Evolutionary conservation across 140 eudicot genomes (phyloP).

Genomic region (Cichorium intybus): DNA sequence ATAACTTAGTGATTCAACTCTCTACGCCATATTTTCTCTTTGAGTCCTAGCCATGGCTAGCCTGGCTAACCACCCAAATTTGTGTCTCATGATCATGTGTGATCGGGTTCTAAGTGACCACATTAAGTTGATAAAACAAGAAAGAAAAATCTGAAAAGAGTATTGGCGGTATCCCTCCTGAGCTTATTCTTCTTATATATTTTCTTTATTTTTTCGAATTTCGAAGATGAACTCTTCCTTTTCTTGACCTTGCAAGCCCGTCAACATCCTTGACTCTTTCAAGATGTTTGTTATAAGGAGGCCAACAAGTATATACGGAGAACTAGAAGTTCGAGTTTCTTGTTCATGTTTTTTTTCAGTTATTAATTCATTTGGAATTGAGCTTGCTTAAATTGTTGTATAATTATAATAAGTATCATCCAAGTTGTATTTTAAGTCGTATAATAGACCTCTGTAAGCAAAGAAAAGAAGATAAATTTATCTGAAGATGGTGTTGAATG

Average conservation of each 20-base stretch:
- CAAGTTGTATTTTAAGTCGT: neutral
- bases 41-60: constrained; percentile 33
- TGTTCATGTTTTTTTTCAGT: neutral
- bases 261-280: neutral
- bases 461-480: neutral
- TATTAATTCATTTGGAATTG: neutral
- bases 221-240: neutral
- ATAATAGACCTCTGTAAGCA: neutral
- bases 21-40: neutral
- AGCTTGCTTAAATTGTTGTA: neutral
- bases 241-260: constrained; percentile 91
- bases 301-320: neutral
- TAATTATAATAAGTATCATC: neutral
- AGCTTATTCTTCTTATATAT: constrained; percentile 54
- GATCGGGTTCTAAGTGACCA: constrained; percentile 10
- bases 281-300: neutral
- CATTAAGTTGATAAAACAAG: constrained; percentile 1
- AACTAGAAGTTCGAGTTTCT: neutral
- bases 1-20: constrained; percentile 11
- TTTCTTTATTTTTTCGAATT: neutral
- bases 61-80: constrained; percentile 16
- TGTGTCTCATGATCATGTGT: constrained; percentile 19
- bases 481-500: neutral
- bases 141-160: constrained; percentile 2
- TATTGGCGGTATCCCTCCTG: constrained; percentile 64